Evolutionary conservation across 2,329 filamentous ascomycete species (phyloP).

Genomic region (Ilyonectria mors-panacis): DNA sequence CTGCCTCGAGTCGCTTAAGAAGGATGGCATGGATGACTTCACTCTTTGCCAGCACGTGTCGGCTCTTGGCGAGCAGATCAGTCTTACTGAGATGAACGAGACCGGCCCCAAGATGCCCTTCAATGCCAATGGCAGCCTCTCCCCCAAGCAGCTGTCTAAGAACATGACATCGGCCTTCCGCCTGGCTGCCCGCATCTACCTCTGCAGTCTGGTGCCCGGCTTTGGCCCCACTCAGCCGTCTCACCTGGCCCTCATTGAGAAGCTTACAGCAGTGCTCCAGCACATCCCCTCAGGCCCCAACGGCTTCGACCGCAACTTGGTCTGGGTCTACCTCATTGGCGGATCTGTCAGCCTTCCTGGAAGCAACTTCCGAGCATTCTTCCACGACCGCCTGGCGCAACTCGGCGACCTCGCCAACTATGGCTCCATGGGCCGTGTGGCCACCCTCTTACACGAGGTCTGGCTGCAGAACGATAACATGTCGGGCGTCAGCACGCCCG

Average conservation of each 20-base stretch:
- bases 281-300: slow-evolving; percentile 85
- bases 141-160: slow-evolving; percentile 85
- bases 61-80: slow-evolving; percentile 89
- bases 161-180: slow-evolving; percentile 95
- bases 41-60: slow-evolving; percentile 91
- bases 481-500: slow-evolving; percentile 54
- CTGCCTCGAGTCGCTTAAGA: slow-evolving; percentile 91
- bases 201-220: slow-evolving; percentile 94
- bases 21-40: slow-evolving; percentile 86
- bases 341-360: slow-evolving; percentile 82
- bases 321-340: slow-evolving; percentile 93
- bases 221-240: slow-evolving; percentile 83
- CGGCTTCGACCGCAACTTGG: slow-evolving; percentile 91
- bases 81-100: slow-evolving; percentile 80
- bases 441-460: slow-evolving; percentile 83
- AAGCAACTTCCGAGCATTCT: slow-evolving; percentile 83
- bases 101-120: slow-evolving; percentile 72
- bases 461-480: slow-evolving; percentile 83
- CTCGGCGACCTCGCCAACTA: slow-evolving; percentile 84
- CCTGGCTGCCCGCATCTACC: slow-evolving; percentile 92
- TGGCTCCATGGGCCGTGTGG: slow-evolving; percentile 89
- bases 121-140: slow-evolving; percentile 81
- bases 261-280: slow-evolving; percentile 82
- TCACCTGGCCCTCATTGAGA: slow-evolving; percentile 82
- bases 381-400: slow-evolving; percentile 80